Evolutionary conservation across 805 yeast species (phyloP), one percentile per base, ranked within the genome.

Genomic region (Candida hispaniensis): DNA sequence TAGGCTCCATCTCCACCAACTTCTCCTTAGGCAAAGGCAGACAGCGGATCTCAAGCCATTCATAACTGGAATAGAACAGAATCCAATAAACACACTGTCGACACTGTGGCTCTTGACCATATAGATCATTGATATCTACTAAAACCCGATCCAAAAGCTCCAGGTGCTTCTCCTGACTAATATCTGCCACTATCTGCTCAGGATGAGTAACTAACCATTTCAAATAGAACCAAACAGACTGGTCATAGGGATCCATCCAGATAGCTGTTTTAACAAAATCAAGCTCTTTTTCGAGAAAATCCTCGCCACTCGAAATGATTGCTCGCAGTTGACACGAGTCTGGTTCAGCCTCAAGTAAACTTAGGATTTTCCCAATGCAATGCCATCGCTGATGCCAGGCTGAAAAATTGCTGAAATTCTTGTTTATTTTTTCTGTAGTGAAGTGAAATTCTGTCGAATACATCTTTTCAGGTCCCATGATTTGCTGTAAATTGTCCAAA

Each of bases 351-450:
- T 52, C 34, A 18, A 34, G 47, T 4, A 39, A 39, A 1, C 47
- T 44, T 36, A 71, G 64, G 33, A 80, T 54, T 33, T 56, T 57
- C 3, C 75, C 73, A 8, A 88, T 66, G 41, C 86, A 58, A 39
- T 71, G 74, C 1, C 83, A 69, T 43, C 97, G 64, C 53, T 82
- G 81, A 55, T 88, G 96, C 93, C 94, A 85, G 5, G 98, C 97
- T 2, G 94, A 81, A 49, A 79, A 91, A 55, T 91, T 91, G 22
- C 95, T 80, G 40, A 86, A 82, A 55, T 91, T 80, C 38, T 66
- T 68, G 47, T 79, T 79, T 47, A 91, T 83, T 60, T 76, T 79
- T 33, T 60, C 56, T 0, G 88, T 78, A 1, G 96, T 83, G 56
- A 73, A 88, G 15, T 67, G 66, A 46, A 83, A 74, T 55, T 88